phyloP scores from a whole-genome alignment of 768 basidiomycete genomes.

The Boletus reticulatus region DNA sequence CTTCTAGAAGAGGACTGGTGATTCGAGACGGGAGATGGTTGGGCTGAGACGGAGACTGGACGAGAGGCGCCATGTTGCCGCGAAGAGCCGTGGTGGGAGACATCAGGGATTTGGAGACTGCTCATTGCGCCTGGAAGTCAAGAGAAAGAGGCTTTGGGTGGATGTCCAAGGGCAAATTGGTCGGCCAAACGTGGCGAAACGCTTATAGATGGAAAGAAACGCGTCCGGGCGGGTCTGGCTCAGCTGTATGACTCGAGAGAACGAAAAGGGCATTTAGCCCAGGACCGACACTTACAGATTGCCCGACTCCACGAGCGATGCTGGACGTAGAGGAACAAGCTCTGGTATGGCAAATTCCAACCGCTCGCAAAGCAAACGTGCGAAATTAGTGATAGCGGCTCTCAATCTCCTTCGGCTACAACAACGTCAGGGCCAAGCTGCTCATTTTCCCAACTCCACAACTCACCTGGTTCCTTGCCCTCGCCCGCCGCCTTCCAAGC shows the following conservation, averaged over 20 bases:
- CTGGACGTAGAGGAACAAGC: conserved; percentile 15
- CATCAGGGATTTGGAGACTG: conserved; percentile 45
- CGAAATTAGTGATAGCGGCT: conserved; percentile 22
- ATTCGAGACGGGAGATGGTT: conserved; percentile 46
- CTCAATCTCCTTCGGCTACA: conserved; percentile 11
- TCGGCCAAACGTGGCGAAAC: neutral
- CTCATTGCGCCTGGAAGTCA: conserved; percentile 20
- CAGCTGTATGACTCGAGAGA: conserved; percentile 15
- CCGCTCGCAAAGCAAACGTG: conserved; percentile 22
- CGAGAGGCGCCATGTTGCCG: conserved; percentile 41
- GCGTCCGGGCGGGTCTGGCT: conserved; percentile 14
- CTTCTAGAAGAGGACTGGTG: conserved; percentile 46
- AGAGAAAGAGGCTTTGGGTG: neutral
- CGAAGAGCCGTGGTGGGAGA: conserved; percentile 44
- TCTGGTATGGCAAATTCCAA: conserved; percentile 16
- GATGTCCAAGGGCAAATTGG: neutral
- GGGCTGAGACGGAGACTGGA: conserved; percentile 59
- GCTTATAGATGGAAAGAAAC: conserved; percentile 22
- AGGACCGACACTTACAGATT: conserved; percentile 13
- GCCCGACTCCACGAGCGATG: conserved; percentile 3
- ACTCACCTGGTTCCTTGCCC: conserved; percentile 8
- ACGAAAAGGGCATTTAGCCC: conserved; percentile 8
- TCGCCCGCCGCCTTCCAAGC: neutral
- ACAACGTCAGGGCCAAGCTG: neutral
- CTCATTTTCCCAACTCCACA: neutral